These are phyloP conservation scores for Annulohypoxylon truncatum DNA, from an alignment of 2,329 filamentous ascomycete species.

Conservation along the genomic window DNA sequence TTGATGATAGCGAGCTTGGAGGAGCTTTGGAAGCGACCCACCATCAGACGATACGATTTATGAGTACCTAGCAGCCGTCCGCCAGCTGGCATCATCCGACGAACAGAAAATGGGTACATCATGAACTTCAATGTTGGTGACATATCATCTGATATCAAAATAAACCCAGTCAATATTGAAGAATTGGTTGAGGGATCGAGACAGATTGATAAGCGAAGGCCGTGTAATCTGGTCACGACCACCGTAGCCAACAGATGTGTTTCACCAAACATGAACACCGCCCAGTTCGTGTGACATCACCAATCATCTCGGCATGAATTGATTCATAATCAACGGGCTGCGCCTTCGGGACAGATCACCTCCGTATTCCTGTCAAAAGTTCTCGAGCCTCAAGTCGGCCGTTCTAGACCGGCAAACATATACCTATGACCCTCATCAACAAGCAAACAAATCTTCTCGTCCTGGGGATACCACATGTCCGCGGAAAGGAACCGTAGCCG, in stretches of 20 bases:
- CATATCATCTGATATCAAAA: conserved; percentile 5
- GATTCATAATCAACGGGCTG: conserved; percentile 3
- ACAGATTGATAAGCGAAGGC: conserved; percentile 2
- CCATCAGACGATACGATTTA: conserved; percentile 20
- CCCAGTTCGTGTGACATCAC: conserved; percentile 2
- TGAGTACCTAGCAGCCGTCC: neutral
- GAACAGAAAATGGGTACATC: neutral
- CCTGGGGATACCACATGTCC: neutral
- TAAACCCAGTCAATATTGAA: neutral
- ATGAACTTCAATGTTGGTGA: neutral
- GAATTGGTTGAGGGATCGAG: neutral
- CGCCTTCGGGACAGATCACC: conserved; percentile 11
- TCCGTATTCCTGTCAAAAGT: neutral
- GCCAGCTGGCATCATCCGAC: conserved; percentile 16
- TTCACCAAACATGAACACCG: conserved; percentile 5
- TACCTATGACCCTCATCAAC: neutral
- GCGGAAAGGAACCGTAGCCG: neutral
- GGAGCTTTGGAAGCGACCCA: conserved; percentile 27
- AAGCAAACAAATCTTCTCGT: conserved; percentile 1
- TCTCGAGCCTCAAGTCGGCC: neutral
- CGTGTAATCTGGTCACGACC: neutral
- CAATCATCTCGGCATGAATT: neutral
- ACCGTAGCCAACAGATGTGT: conserved; percentile 1
- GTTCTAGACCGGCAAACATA: neutral
- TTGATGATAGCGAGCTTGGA: conserved; percentile 21